Evolutionary conservation across 257 asterid species (phyloP).

Genomic region (Phtheirospermum japonicum): DNA sequence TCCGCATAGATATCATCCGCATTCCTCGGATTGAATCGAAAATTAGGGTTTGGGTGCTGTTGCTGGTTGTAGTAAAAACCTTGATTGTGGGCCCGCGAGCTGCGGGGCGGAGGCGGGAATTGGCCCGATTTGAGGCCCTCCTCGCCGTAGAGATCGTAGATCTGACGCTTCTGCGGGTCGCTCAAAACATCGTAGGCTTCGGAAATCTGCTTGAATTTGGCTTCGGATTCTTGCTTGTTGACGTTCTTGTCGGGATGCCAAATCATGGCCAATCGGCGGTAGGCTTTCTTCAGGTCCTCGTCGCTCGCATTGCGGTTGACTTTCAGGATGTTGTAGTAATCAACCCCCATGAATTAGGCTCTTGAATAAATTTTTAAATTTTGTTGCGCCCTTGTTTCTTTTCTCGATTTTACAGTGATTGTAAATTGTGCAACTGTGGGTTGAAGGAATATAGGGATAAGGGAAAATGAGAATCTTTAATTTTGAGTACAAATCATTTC

Average conservation of each 20-base stretch:
- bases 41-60: conserved; percentile 77
- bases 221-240: conserved; percentile 79
- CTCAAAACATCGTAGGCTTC: conserved; percentile 96
- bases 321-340: conserved; percentile 92
- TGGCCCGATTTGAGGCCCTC: conserved; percentile 89
- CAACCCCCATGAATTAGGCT: conserved; percentile 65
- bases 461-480: not conserved
- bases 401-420: conserved; percentile 9
- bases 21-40: conserved; percentile 78
- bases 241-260: conserved; percentile 98
- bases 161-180: conserved; percentile 99
- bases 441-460: not conserved
- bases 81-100: conserved; percentile 33
- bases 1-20: conserved; percentile 91
- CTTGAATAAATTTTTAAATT: not conserved
- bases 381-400: not conserved
- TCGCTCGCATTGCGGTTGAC: conserved; percentile 91
- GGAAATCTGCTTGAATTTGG: conserved; percentile 92
- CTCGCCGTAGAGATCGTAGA: conserved; percentile 98
- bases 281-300: conserved; percentile 82
- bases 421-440: not conserved
- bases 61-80: conserved; percentile 36
- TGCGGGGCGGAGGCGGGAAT: conserved; percentile 58
- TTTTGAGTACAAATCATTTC: conserved; percentile 23
- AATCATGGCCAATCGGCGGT: conserved; percentile 88